Evolutionary conservation across 2,329 filamentous ascomycete genomes (phyloP).

Genomic region (Colletotrichum sidae): DNA sequence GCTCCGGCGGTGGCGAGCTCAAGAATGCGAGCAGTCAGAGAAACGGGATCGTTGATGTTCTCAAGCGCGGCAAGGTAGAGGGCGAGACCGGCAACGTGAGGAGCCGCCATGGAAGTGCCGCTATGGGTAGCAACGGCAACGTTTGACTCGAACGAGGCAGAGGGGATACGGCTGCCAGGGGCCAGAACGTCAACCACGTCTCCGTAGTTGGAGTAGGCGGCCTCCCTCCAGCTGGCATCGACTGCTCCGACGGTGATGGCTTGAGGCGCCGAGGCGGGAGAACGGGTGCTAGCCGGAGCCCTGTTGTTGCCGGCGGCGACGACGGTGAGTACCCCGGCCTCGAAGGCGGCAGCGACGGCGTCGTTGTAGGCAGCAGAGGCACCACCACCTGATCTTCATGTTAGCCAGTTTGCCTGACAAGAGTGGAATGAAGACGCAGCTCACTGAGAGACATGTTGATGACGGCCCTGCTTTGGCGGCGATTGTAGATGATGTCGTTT

Average conservation of each 20-base stretch:
- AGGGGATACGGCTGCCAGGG: slow-evolving; percentile 58
- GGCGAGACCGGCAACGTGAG: slow-evolving; percentile 38
- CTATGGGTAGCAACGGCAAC: slow-evolving; percentile 54
- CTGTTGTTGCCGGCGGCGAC: slow-evolving; percentile 67
- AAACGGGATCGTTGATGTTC: slow-evolving; percentile 50
- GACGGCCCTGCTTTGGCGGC: slow-evolving; percentile 47
- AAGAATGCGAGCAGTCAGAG: slow-evolving; percentile 60
- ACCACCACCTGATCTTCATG: slow-evolving; percentile 49
- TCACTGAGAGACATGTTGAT: slow-evolving; percentile 57
- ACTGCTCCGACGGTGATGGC: slow-evolving; percentile 66
- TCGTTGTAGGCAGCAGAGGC: slow-evolving; percentile 60
- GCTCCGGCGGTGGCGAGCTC: slow-evolving; percentile 54
- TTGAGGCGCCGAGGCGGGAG: slow-evolving; percentile 59
- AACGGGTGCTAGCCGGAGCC: slow-evolving; percentile 48
- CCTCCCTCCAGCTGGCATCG: slow-evolving; percentile 50
- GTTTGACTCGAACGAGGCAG: slow-evolving; percentile 56
- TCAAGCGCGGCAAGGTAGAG: slow-evolving; percentile 49
- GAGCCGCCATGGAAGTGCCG: slow-evolving; percentile 52
- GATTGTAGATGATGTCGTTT: slow-evolving; percentile 45
- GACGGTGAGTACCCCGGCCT: slow-evolving; percentile 60
- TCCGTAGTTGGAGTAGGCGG: slow-evolving; percentile 65
- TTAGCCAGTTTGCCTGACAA: neutral
- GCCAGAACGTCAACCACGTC: slow-evolving; percentile 59
- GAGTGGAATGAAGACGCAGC: neutral
- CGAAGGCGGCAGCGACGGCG: slow-evolving; percentile 59